Base-by-base conservation (phyloP, 805 yeast genomes). In the Blastobotrys chiropterorum region DNA sequence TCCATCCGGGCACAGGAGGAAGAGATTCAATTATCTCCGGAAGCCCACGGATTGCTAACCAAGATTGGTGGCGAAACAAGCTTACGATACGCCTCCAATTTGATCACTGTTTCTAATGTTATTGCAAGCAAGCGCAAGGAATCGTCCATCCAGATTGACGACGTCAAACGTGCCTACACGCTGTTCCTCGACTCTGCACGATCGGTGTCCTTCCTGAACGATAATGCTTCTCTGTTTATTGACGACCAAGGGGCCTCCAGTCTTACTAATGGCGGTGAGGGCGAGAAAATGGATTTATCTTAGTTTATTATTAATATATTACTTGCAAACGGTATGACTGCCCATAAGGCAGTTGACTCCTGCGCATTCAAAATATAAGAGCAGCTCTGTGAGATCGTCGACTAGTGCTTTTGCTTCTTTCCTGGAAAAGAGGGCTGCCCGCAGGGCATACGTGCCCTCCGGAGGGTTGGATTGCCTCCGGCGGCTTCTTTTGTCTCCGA, bases 1-100 rank as follows among this genome's bases (percentile, higher is more conserved):
- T 76, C 86, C 30, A 94, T 92, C 62, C 82, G 99, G 65, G 89
- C 97, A 1, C 86, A 83, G 62, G 96, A 90, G 66, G 99, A 94
- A 70, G 97, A 90, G 65, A 90, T 88, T 48, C 94, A 88, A 59
- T 72, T 94, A 56, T 68, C 82, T 14, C 76, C 78, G 5, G 97
- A 90, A 63, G 96, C 97, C 0, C 74, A 92, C 57, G 92, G 86
- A 46, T 76, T 90, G 60, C 78, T 94, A 61, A 88, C 98, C 20
- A 86, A 89, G 66, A 88, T 90, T 56, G 97, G 96, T 14, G 76
- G 80, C 57, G 96, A 86, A 66, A 87, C 98, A 3, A 84, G 95
- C 67, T 78, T 94, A 62, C 82, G 99, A 64, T 94, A 94, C 67
- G 94, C 96, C 20, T 76, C 96, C 46, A 95, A 94, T 70, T 78